A percentile compares a stretch with the other conserved stretches of the same genome.
Conservation (phyloP, 1,284 basidiomycete genomes). For the Cerioporus squamosus region DNA sequence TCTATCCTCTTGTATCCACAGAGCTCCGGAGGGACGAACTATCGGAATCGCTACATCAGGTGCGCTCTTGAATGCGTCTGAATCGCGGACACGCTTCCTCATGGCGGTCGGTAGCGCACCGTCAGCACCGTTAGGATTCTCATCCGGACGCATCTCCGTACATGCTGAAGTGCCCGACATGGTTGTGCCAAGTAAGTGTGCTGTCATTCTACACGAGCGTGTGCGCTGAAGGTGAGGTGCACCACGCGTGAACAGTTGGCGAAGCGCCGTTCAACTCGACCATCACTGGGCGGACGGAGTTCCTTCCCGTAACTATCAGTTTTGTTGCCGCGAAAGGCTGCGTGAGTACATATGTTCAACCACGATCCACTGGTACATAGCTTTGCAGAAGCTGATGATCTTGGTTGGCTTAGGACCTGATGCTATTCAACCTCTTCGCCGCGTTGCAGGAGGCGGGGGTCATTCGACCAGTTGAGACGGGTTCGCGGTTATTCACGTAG, state of each 20-base stretch:
- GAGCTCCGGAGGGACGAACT: conserved; percentile 31
- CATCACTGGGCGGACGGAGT: conserved; percentile 42
- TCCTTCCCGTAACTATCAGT: conserved; percentile 44
- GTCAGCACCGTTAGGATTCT: conserved; percentile 36
- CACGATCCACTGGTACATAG: not conserved
- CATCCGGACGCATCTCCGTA: conserved; percentile 34
- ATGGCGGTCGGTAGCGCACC: conserved; percentile 25
- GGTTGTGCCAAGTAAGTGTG: conserved; percentile 40
- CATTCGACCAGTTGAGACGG: conserved; percentile 33
- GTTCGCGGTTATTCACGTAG: conserved; percentile 21
- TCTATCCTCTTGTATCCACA: conserved; percentile 43
- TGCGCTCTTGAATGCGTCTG: conserved; percentile 10
- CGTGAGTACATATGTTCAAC: conserved; percentile 24
- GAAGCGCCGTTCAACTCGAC: conserved; percentile 45
- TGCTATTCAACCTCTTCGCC: conserved; percentile 43
- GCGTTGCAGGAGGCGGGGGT: conserved; percentile 39
- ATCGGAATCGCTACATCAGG: conserved; percentile 32
- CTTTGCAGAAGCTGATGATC: not conserved
- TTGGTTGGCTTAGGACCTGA: conserved; percentile 34
- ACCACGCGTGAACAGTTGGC: conserved; percentile 32
- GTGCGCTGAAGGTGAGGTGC: not conserved
- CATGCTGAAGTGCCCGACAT: conserved; percentile 42
- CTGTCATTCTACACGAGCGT: not conserved
- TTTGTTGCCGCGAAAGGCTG: conserved; percentile 43
- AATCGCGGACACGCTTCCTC: not conserved